These are phyloP conservation scores for Yamadazyma sp. DNA, from an alignment of 805 yeast species.

Conservation along the genomic window DNA sequence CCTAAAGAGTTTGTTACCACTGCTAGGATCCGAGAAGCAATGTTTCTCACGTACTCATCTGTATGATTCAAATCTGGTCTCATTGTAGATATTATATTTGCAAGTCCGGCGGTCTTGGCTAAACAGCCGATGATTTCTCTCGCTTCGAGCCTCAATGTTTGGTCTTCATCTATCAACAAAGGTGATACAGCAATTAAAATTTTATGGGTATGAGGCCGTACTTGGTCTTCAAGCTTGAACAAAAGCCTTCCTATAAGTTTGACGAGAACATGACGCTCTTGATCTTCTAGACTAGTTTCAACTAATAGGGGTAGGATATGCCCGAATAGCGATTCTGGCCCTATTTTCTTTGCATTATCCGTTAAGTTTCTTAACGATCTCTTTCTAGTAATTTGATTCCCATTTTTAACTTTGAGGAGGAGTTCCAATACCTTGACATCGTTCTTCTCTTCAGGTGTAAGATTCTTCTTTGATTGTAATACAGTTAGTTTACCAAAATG, in stretches of 20 bases:
- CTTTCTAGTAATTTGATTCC: constrained; percentile 67
- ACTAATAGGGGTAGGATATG: constrained; percentile 73
- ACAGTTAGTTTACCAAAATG: constrained; percentile 60
- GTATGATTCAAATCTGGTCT: constrained; percentile 80
- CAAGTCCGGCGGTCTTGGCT: constrained; percentile 78
- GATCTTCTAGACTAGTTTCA: constrained; percentile 72
- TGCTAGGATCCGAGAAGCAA: constrained; percentile 78
- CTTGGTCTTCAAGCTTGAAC: constrained; percentile 59
- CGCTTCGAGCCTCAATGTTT: constrained; percentile 72
- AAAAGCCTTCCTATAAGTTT: constrained; percentile 72
- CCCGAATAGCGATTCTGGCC: constrained; percentile 67
- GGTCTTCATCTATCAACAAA: constrained; percentile 74
- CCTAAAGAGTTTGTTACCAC: constrained; percentile 82
- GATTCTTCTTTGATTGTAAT: constrained; percentile 24
- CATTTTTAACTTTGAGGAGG: constrained; percentile 74
- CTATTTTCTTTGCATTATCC: constrained; percentile 61
- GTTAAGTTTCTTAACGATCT: constrained; percentile 59
- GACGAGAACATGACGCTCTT: constrained; percentile 78
- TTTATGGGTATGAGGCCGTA: constrained; percentile 72
- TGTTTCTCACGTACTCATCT: constrained; percentile 78
- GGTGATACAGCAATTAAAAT: constrained; percentile 78
- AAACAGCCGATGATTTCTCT: constrained; percentile 73
- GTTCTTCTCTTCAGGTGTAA: constrained; percentile 50
- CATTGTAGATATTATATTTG: constrained; percentile 73
- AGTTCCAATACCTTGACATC: constrained; percentile 63